Base-by-base conservation (phyloP, 306 rosid genomes). In the Dalbergia oliveri region DNA sequence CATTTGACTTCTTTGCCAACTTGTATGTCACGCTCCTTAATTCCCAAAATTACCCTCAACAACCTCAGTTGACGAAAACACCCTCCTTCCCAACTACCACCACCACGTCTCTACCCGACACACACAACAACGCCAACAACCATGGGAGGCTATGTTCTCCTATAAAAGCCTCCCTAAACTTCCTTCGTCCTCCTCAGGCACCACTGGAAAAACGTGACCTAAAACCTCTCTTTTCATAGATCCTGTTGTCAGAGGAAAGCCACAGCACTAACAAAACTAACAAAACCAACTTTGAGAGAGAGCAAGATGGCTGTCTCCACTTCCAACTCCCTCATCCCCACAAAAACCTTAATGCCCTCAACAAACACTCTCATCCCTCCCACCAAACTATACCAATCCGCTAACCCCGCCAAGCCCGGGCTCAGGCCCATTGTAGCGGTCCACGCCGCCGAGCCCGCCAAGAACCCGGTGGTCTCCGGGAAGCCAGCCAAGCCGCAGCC, bases 391-490 rank as follows among this genome's bases (percentile, higher is more conserved):
- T 81, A 57, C 79, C 90, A 77, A 45, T 80, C 90, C 9, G 73
- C 90, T 65, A 49, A 86, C 56, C 59, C 75, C 49, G 43, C 47
- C 87, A 60, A 18, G 44, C 39, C 53, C 82, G 41, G 16, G 49
- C 35, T 66, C 47, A 80, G 47, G 63, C 70, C 82, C 58, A 85
- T 87, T 66, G 7, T 85, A 0, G 93, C 97, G 61, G 96, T 88
- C 16, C 97, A 91, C 65, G 97, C 99, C 3, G 92, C 99, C 13
- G 99, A 93, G 33, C 97, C 99, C 0, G 89, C 97, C 8, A 90
- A 92, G 77, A 92, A 87, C 47, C 94, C 98, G 1, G 74, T 88
- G 4, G 91, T 91, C 59, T 80, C 97, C 21, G 93, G 86, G 4
- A 86, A 87, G 84, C 85, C 88, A 3, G 15, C 62, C 12, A 73